A percentile compares a stretch with the other conserved stretches of the same genome.
phyloP scores from a whole-genome alignment of 2,329 filamentous ascomycete genomes.

The Canariomyces notabilis region DNA sequence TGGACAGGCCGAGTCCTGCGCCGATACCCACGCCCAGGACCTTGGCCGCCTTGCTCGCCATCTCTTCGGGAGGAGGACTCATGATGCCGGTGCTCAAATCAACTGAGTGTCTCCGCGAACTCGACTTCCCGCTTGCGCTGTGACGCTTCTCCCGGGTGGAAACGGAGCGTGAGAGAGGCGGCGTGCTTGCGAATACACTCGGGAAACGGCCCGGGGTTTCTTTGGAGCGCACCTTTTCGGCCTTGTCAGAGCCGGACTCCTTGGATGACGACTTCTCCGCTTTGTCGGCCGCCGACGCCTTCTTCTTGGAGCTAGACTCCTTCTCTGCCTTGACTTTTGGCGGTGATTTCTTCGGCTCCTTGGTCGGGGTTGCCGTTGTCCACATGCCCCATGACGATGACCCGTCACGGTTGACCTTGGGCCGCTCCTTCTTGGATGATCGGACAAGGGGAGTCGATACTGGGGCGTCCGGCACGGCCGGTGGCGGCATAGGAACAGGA shows the following conservation, averaged over 20 bases:
- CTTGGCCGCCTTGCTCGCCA: constrained; percentile 73
- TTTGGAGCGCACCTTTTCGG: constrained; percentile 47
- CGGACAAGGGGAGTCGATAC: constrained; percentile 29
- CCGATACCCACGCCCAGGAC: constrained; percentile 55
- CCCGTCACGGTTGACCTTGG: constrained; percentile 68
- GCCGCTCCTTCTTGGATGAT: constrained; percentile 67
- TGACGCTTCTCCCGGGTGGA: constrained; percentile 62
- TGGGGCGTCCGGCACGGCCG: constrained; percentile 43
- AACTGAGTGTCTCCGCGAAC: constrained; percentile 63
- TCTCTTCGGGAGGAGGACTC: constrained; percentile 68
- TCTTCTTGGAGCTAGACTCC: constrained; percentile 35
- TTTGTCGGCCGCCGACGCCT: constrained; percentile 35
- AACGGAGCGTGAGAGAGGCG: constrained; percentile 63
- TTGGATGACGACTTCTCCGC: constrained; percentile 1
- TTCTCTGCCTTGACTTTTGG: constrained; percentile 61
- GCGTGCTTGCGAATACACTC: constrained; percentile 64
- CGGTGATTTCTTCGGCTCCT: constrained; percentile 52
- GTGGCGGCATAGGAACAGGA: constrained; percentile 39
- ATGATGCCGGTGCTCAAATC: constrained; percentile 61
- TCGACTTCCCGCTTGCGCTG: constrained; percentile 49
- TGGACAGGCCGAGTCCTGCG: constrained; percentile 16
- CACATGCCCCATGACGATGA: constrained; percentile 68
- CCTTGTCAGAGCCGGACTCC: constrained; percentile 36
- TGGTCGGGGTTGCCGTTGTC: constrained; percentile 50
- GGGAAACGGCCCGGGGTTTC: constrained; percentile 52